These are phyloP conservation scores for Fonsecaea pedrosoi DNA, from an alignment of 2,329 filamentous ascomycete genomes.

Conservation along the genomic window DNA sequence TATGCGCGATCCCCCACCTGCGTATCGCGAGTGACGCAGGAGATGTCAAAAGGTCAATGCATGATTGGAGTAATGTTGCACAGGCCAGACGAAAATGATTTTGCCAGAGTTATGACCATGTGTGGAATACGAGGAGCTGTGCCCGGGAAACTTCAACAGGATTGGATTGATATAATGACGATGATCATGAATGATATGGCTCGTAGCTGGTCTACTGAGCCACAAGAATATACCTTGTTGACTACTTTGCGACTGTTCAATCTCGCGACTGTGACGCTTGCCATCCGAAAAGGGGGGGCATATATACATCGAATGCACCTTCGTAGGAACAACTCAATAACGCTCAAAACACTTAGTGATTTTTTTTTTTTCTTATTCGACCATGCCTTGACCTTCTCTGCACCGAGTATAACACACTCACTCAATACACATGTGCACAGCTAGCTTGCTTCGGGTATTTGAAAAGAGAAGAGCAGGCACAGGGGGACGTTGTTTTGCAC, in stretches of 20 bases:
- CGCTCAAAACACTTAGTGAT: too few relatives aligned
- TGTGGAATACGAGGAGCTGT: background rate
- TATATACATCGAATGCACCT: too few relatives aligned
- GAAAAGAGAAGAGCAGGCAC: too few relatives aligned
- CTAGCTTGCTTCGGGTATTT: too few relatives aligned
- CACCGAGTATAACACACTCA: too few relatives aligned
- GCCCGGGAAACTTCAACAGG: background rate
- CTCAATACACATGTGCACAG: too few relatives aligned
- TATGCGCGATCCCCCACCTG: constrained; percentile 28
- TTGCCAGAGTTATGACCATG: background rate
- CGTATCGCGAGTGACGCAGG: constrained; percentile 27
- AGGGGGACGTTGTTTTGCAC: too few relatives aligned
- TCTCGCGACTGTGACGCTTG: background rate
- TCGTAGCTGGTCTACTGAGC: constrained; percentile 9
- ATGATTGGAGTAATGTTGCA: background rate
- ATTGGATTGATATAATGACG: background rate
- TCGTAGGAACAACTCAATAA: too few relatives aligned
- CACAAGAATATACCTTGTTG: background rate
- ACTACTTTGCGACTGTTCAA: background rate
- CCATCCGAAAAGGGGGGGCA: background rate
- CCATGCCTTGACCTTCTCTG: too few relatives aligned
- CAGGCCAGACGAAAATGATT: background rate
- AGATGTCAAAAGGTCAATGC: background rate
- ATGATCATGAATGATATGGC: background rate
- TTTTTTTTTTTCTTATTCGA: too few relatives aligned